phyloP scores from a whole-genome alignment of 495 filamentous ascomycete species.

The Penicillium verhagenii region DNA sequence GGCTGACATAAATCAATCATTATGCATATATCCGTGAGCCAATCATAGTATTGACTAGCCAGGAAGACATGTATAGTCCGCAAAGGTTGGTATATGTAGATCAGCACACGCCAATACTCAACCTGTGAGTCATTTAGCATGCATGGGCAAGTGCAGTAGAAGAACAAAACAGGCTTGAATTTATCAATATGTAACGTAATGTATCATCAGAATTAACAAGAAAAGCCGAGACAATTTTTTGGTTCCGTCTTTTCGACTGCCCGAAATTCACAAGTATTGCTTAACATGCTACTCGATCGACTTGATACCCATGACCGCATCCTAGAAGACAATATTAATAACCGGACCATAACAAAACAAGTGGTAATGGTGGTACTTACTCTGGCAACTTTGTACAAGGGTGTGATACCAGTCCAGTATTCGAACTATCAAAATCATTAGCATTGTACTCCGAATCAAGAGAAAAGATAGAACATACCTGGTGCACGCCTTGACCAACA shows the following conservation, averaged over 20 bases:
- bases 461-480: slow-evolving; percentile 33
- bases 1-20: too few species aligned
- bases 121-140: neutral
- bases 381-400: slow-evolving; percentile 64
- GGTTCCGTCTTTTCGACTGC: neutral
- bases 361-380: slow-evolving; percentile 24
- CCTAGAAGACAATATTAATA: slow-evolving; percentile 13
- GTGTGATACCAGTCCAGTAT: slow-evolving; percentile 75
- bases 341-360: neutral
- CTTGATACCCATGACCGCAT: slow-evolving; percentile 29
- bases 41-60: too few species aligned
- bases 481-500: slow-evolving; percentile 82
- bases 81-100: too few species aligned
- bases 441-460: slow-evolving; percentile 11
- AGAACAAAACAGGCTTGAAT: neutral
- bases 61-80: too few species aligned
- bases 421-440: slow-evolving; percentile 52
- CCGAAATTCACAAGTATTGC: neutral
- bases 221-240: slow-evolving; percentile 6
- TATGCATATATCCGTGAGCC: too few species aligned
- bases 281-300: slow-evolving; percentile 12
- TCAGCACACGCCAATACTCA: too few species aligned
- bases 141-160: neutral
- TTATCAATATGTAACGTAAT: neutral
- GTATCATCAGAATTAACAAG: neutral